Evolutionary conservation across 2,329 filamentous ascomycete species (phyloP), one percentile per base, ranked within the genome.

Genomic region (Bertia moriformis): DNA sequence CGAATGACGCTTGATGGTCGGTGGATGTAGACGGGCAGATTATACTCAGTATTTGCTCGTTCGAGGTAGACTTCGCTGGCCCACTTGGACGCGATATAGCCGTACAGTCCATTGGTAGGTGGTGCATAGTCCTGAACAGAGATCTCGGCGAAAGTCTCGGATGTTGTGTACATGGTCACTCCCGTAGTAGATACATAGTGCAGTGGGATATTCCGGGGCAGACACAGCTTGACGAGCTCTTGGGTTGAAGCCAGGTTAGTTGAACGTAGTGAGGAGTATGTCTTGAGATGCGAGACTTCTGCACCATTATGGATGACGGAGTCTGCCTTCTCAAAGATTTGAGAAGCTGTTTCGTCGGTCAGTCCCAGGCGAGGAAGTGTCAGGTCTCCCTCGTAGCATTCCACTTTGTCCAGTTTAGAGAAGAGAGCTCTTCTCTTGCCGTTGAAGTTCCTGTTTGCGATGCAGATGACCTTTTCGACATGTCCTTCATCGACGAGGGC

Each of bases 261-360:
- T 1, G 39, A 36, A 2, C 51, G 48, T 0, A 67, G 49, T 0
- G 51, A 47, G 5, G 46, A 19, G 44, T 65, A 67, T 2, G 48
- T 47, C 19, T 65, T 56, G 44, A 51, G 41, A 47, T 51, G 62
- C 4, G 49, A 58, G 13, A 52, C 50, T 15, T 60, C 55, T n/a
- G 65, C 64, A 4, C 62, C 69, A 39, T 55, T 59, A 49, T 73
- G 78, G 18, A 82, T 65, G 38, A 79, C 65, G 3, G 65, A 47
- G 44, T 67, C 57, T 1, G 51, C 56, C 3, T 46, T 36, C 3
- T 37, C 18, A n/a, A 49, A 49, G 2, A 71, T 45, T 1, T 18
- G 18, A 2, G 38, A 14, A 12, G 52, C 45, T 15, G 58, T 48
- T 1, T 43, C 44, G 17, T 56, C 41, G 1, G 46, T 46, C 14